Percentiles rank a stretch among this genome's conserved stretches.
Conservation (phyloP, 2,329 filamentous ascomycete genomes). For the Aspergillus oerlinghausenensis region DNA sequence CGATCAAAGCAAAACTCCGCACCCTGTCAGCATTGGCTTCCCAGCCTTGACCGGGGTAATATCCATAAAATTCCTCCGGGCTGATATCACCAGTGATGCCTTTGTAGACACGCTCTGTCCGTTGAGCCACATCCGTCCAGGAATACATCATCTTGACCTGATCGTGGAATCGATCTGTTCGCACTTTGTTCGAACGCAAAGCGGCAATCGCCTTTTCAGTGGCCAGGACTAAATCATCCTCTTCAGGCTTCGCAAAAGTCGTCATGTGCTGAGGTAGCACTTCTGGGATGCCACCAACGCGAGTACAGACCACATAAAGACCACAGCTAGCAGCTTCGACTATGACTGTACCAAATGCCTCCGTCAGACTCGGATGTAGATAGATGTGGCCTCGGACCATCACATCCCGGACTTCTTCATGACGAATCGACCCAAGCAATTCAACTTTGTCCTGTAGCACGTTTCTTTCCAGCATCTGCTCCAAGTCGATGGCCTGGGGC, state of each 20-base stretch:
- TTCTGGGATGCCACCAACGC: constrained; percentile 94
- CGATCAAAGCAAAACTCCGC: constrained; percentile 87
- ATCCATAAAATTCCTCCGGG: constrained; percentile 84
- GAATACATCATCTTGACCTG: constrained; percentile 99
- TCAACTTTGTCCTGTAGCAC: constrained; percentile 91
- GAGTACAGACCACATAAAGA: constrained; percentile 92
- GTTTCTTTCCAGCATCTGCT: constrained; percentile 96
- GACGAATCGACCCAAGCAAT: constrained; percentile 84
- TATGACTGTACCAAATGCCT: constrained; percentile 96
- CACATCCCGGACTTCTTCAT: constrained; percentile 94
- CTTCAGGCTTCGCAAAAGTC: constrained; percentile 91
- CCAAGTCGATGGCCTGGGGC: constrained; percentile 93
- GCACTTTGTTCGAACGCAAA: constrained; percentile 77
- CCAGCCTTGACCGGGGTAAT: constrained; percentile 64
- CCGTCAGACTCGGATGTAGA: constrained; percentile 87
- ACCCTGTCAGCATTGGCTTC: constrained; percentile 68
- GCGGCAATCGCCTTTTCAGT: constrained; percentile 85
- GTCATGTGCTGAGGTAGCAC: constrained; percentile 97
- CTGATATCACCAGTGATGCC: constrained; percentile 82
- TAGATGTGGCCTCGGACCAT: constrained; percentile 98
- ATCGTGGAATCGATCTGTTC: constrained; percentile 91
- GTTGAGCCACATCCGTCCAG: constrained; percentile 90
- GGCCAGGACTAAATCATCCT: constrained; percentile 86
- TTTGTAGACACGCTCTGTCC: constrained; percentile 92
- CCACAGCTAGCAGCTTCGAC: constrained; percentile 96